These are phyloP conservation scores for Cutaneotrichosporon sp. DNA, from an alignment of 1,284 basidiomycete genomes.

Conservation along the genomic window DNA sequence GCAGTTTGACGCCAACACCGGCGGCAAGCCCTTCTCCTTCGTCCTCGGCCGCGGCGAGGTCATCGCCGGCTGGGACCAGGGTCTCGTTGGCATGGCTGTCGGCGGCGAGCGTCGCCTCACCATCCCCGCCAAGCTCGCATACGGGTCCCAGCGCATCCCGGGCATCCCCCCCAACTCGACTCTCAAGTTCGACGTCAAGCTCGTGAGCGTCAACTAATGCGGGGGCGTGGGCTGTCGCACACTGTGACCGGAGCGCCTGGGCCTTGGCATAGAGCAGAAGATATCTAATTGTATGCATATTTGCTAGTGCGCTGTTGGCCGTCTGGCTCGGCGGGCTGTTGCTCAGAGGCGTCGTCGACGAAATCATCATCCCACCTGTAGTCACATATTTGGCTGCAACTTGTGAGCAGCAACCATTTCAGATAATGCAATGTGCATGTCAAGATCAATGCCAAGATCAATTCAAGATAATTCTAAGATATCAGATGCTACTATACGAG, in stretches of 20 bases:
- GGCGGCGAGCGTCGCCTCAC: constrained; percentile 82
- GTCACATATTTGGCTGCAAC: too few relatives aligned
- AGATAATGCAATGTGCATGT: too few relatives aligned
- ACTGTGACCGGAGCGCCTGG: too few relatives aligned
- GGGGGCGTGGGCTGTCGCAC: background rate
- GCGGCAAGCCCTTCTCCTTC: constrained; percentile 87
- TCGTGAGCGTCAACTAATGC: constrained; percentile 51
- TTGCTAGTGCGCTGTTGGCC: background rate
- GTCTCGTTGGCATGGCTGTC: constrained; percentile 83
- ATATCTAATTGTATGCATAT: background rate
- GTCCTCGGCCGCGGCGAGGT: constrained; percentile 82
- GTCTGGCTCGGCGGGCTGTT: too few relatives aligned
- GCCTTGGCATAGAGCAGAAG: too few relatives aligned
- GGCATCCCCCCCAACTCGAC: constrained; percentile 52
- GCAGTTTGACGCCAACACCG: constrained; percentile 82
- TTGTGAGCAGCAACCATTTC: too few relatives aligned
- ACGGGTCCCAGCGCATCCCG: constrained; percentile 53
- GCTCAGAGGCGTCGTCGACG: too few relatives aligned
- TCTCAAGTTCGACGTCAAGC: constrained; percentile 56
- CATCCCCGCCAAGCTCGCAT: constrained; percentile 51
- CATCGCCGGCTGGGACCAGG: constrained; percentile 93
- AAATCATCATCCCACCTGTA: too few relatives aligned
- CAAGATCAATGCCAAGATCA: too few relatives aligned
- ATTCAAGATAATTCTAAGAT: too few relatives aligned
- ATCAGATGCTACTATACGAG: too few relatives aligned